Conservation (phyloP, 179 eudicot species). For the Beta macrorhiza region DNA sequence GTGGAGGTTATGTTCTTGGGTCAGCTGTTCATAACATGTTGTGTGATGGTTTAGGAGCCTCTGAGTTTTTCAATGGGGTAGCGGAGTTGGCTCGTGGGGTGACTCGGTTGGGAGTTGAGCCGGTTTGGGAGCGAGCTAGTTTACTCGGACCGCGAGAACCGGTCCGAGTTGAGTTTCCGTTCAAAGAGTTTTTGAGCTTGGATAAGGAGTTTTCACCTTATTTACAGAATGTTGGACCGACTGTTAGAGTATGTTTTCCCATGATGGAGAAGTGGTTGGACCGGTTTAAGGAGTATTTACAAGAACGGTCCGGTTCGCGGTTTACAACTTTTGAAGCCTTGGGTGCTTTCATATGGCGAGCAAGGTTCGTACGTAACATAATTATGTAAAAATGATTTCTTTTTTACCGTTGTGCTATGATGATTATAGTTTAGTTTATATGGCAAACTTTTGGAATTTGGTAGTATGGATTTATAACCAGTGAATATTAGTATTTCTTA, state of each 20-base stretch:
- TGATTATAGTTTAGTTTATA: no score
- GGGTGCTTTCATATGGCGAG: slow-evolving; percentile 51
- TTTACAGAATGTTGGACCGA: slow-evolving; percentile 22
- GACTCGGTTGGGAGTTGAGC: slow-evolving; percentile 33
- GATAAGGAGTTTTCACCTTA: slow-evolving; percentile 36
- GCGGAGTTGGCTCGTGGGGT: slow-evolving; percentile 58
- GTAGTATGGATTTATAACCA: no score
- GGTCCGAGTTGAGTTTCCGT: slow-evolving; percentile 45
- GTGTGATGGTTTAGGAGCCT: slow-evolving; percentile 68
- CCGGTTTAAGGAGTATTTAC: slow-evolving; percentile 42
- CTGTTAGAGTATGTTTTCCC: slow-evolving; percentile 37
- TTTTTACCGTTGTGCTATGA: no score
- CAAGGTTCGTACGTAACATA: slow-evolving; percentile 19
- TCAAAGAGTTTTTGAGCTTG: slow-evolving; percentile 41
- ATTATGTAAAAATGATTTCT: no score
- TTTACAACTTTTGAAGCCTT: slow-evolving; percentile 75
- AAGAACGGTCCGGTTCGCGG: slow-evolving; percentile 46
- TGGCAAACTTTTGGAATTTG: no score
- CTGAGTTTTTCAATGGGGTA: slow-evolving; percentile 50
- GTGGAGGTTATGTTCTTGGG: slow-evolving; percentile 67
- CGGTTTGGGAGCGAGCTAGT: slow-evolving; percentile 54
- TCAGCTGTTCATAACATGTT: slow-evolving; percentile 51
- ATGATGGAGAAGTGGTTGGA: slow-evolving; percentile 56
- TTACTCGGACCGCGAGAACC: slow-evolving; percentile 59
- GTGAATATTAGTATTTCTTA: no score